phyloP scores from a whole-genome alignment of 805 yeast species.

The Diddensiella transvaalensis region DNA sequence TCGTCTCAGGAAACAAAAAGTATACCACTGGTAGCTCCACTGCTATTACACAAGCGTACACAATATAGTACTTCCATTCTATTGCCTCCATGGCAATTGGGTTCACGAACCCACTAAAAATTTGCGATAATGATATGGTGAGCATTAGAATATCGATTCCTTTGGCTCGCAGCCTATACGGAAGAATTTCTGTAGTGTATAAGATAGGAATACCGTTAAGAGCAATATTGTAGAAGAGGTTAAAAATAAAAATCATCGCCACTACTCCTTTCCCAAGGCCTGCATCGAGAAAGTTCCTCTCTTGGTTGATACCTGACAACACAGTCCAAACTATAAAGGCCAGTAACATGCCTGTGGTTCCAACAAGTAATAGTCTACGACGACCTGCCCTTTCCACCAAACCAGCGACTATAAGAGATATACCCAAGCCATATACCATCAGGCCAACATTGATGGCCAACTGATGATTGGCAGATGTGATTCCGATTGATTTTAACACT shows the following conservation, averaged over 20 bases:
- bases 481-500: conserved; percentile 52
- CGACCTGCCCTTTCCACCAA: conserved; percentile 13
- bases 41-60: conserved; percentile 38
- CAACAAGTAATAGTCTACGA: conserved; percentile 5
- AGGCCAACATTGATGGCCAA: conserved; percentile 13
- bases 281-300: conserved; percentile 32
- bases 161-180: conserved; percentile 37
- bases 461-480: conserved; percentile 31
- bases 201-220: background rate
- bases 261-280: conserved; percentile 1
- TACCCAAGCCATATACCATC: background rate
- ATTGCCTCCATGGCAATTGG: conserved; percentile 42
- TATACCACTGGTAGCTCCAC: conserved; percentile 33
- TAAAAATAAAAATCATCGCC: conserved; percentile 44
- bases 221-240: conserved; percentile 38
- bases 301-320: conserved; percentile 47
- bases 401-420: conserved; percentile 20
- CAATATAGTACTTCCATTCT: conserved; percentile 44
- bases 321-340: conserved; percentile 38
- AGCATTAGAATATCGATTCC: conserved; percentile 34
- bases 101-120: conserved; percentile 34
- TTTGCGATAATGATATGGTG: background rate
- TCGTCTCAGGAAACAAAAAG: conserved; percentile 41
- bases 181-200: conserved; percentile 24
- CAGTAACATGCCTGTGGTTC: conserved; percentile 8